Conservation (phyloP, 78 protist species). For the Protostelium mycophagum region DNA sequence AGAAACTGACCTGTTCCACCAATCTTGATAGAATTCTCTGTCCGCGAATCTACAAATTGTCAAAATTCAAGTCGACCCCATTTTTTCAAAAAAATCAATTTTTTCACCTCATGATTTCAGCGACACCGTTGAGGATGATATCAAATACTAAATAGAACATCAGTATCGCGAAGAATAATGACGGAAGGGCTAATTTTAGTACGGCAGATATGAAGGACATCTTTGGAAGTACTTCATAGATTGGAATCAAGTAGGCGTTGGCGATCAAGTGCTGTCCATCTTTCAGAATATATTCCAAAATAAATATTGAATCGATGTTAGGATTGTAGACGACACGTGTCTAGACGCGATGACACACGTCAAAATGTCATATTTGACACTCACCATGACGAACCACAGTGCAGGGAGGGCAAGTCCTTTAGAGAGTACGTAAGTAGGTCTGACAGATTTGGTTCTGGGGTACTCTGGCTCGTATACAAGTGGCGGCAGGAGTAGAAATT, state of each 20-base stretch:
- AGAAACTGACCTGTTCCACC: no score
- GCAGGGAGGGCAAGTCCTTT: not conserved
- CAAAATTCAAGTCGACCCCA: not conserved
- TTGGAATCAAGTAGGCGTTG: not conserved
- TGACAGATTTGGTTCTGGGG: not conserved
- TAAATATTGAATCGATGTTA: no score
- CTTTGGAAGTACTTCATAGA: not conserved
- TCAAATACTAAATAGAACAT: not conserved
- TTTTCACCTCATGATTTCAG: not conserved
- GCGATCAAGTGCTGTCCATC: not conserved
- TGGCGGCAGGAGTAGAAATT: not conserved
- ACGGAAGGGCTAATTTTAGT: not conserved
- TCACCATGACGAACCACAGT: not conserved
- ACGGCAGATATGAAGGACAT: not conserved
- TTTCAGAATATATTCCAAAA: no score
- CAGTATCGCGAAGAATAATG: not conserved
- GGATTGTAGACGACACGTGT: no score
- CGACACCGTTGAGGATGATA: not conserved
- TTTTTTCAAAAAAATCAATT: no score
- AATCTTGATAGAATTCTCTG: slow-evolving; percentile 75
- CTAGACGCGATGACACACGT: no score
- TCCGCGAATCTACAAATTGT: slow-evolving; percentile 45
- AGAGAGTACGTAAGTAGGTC: not conserved
- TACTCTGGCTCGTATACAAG: not conserved
- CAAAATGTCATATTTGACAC: not conserved